These are phyloP conservation scores for Batkoa obscura DNA, from an alignment of 371 early-diverging fungal genomes.

Conservation along the genomic window DNA sequence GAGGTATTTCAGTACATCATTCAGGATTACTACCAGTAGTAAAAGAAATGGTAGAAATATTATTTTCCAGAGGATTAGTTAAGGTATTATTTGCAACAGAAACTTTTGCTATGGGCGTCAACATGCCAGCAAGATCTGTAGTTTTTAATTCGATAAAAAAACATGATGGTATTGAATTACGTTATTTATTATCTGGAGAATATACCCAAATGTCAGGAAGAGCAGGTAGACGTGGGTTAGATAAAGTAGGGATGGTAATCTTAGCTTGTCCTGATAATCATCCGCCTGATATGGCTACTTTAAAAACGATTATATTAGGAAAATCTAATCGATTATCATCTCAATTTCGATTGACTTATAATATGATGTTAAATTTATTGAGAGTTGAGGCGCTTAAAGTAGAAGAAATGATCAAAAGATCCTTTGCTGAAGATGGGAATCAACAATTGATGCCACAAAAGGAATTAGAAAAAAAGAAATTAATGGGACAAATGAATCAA, in stretches of 20 bases:
- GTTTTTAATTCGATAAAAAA: constrained; percentile 88
- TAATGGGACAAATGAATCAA: constrained; percentile 27
- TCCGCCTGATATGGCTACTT: constrained; percentile 18
- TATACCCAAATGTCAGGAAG: constrained; percentile 99
- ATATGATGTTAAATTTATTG: constrained; percentile 95
- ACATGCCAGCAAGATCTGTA: constrained; percentile 94
- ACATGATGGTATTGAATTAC: constrained; percentile 74
- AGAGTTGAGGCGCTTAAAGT: constrained; percentile 94
- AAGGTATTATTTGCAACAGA: constrained; percentile 88
- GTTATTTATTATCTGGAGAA: constrained; percentile 82
- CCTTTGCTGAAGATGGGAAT: constrained; percentile 79
- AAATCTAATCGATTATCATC: constrained; percentile 79
- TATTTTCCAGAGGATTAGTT: constrained; percentile 85
- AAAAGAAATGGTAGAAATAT: constrained; percentile 97
- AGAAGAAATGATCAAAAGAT: constrained; percentile 95
- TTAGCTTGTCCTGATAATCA: constrained; percentile 30
- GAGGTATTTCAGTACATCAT: constrained; percentile 97
- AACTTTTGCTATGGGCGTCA: constrained; percentile 98
- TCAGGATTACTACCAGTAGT: constrained; percentile 94
- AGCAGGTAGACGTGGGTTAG: constrained; percentile 96
- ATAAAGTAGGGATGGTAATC: constrained; percentile 86
- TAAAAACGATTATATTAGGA: constrained; percentile 68
- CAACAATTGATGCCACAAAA: constrained; percentile 66
- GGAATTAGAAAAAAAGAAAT: constrained; percentile 18
- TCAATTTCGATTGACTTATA: constrained; percentile 97